These are phyloP conservation scores for Cyclaneusma minus DNA, from an alignment of 2,329 filamentous ascomycete species.

Conservation along the genomic window DNA sequence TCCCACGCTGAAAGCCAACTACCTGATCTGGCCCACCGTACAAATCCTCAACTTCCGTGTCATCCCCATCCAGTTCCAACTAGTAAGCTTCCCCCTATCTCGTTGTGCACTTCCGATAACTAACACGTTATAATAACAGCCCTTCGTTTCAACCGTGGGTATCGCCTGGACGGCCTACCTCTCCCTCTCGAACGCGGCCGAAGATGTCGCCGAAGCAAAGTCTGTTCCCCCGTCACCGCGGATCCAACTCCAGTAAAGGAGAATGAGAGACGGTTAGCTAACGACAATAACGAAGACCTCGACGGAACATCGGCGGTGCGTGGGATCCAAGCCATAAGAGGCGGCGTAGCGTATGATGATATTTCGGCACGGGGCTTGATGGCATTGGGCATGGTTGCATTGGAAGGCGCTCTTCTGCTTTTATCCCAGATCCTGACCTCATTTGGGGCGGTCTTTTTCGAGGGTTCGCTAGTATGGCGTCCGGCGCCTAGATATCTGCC, in stretches of 20 bases:
- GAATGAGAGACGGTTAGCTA: no score
- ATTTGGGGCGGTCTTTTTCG: no score
- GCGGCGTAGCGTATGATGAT: no score
- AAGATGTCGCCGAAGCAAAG: constrained; percentile 23
- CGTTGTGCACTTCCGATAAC: constrained; percentile 2
- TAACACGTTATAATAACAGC: constrained; percentile 33
- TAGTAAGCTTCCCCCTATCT: constrained; percentile 45
- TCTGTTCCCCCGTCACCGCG: constrained; percentile 18
- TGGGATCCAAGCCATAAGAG: no score
- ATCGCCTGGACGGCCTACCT: constrained; percentile 98
- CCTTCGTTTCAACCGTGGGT: constrained; percentile 88
- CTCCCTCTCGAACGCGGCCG: constrained; percentile 76
- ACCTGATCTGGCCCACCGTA: constrained; percentile 84
- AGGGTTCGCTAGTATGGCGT: no score
- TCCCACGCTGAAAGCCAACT: constrained; percentile 91
- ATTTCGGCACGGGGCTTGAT: no score
- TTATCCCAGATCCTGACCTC: no score
- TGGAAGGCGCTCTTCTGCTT: no score
- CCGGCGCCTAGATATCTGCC: no score
- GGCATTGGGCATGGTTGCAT: no score
- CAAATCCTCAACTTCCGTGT: constrained; percentile 94
- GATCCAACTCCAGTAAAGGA: constrained; percentile 17
- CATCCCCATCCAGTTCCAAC: constrained; percentile 90
- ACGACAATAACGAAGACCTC: no score
- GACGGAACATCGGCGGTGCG: no score